Base-by-base conservation (phyloP, 805 yeast genomes). In the Candida arabinofermentans region DNA sequence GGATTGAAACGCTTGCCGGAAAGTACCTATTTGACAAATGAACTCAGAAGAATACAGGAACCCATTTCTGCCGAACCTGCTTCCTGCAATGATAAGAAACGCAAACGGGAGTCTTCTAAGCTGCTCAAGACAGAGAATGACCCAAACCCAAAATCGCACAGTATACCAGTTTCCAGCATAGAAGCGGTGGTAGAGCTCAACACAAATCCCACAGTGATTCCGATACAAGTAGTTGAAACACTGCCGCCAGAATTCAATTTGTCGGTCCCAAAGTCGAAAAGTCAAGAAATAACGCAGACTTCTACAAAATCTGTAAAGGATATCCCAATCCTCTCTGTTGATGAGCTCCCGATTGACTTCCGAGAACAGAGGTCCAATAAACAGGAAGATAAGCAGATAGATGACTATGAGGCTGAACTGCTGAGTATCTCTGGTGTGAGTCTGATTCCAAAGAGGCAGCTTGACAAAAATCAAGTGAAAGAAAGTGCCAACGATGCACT, bases 301-400 rank as follows among this genome's bases (percentile, higher is more conserved):
- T 29, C 32, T 13, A 7, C 34, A 30, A 6, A 5, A 12, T 2
- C 27, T 24, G 13, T 12, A 36, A 16, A 19, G 24, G 38, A 29
- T 13, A 21, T 51, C 12, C 38, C 40, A 9, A 42, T 56, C 14
- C 31, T 43, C 32, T 30, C 27, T n/a, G 60, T 56, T 6, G 54
- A 51, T 16, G 37, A 34, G 12, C 40, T 57, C 3, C 61, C 61
- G 0, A 12, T 8, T 2, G 54, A 45, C 2, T 51, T 53, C 30
- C 44, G 8, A 21, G 6, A 4, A 21, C 26, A 10, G 3, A 9
- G n/a, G 13, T 14, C 18, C 8, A 33, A 3, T 2, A 33, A 21
- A 22, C 19, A 33, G 2, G 12, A 6, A n/a, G 9, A 4, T 32
- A 13, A 12, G 5, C 4, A 19, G 5, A 12, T 8, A 5, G 8